Conservation (phyloP, 2,329 filamentous ascomycete species). For the Thermothelomyces thermophilus region DNA sequence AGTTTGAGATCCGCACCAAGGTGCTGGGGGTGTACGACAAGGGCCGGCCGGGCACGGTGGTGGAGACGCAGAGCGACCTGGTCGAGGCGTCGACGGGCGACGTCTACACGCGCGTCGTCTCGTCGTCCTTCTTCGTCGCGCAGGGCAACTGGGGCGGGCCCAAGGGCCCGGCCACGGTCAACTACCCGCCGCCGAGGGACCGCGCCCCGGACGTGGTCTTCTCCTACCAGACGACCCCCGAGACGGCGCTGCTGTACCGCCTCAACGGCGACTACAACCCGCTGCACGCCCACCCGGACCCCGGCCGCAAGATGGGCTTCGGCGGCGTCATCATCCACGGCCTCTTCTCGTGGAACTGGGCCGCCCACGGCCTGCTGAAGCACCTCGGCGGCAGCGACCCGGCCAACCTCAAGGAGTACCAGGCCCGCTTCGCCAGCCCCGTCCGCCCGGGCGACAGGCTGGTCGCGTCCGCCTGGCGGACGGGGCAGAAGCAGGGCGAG, state of each 20-base stretch:
- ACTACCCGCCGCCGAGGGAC: slow-evolving; percentile 65
- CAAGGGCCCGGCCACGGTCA: slow-evolving; percentile 75
- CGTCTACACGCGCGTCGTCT: slow-evolving; percentile 62
- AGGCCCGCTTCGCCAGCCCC: slow-evolving; percentile 78
- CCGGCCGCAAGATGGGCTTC: slow-evolving; percentile 84
- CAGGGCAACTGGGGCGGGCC: slow-evolving; percentile 82
- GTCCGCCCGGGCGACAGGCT: slow-evolving; percentile 80
- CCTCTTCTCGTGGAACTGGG: slow-evolving; percentile 78
- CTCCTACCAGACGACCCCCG: slow-evolving; percentile 61
- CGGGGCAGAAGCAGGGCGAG: slow-evolving; percentile 57
- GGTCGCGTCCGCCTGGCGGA: slow-evolving; percentile 74
- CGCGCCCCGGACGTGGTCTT: slow-evolving; percentile 64
- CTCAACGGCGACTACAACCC: slow-evolving; percentile 95
- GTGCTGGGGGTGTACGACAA: slow-evolving; percentile 87
- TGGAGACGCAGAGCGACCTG: slow-evolving; percentile 71
- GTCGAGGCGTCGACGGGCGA: slow-evolving; percentile 65
- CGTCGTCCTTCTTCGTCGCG: slow-evolving; percentile 71
- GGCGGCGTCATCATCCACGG: slow-evolving; percentile 86
- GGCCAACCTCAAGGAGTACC: slow-evolving; percentile 78
- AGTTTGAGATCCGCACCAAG: slow-evolving; percentile 70
- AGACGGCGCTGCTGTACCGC: slow-evolving; percentile 72
- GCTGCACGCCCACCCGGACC: slow-evolving; percentile 79
- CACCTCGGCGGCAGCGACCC: slow-evolving; percentile 70
- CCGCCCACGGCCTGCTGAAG: slow-evolving; percentile 66
- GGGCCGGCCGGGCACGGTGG: slow-evolving; percentile 72